A percentile compares a stretch with the other conserved stretches of the same genome.
These are phyloP conservation scores for Coccomyxa subellipsoidea DNA, from an alignment of 163 green algal genomes.

Conservation along the genomic window DNA sequence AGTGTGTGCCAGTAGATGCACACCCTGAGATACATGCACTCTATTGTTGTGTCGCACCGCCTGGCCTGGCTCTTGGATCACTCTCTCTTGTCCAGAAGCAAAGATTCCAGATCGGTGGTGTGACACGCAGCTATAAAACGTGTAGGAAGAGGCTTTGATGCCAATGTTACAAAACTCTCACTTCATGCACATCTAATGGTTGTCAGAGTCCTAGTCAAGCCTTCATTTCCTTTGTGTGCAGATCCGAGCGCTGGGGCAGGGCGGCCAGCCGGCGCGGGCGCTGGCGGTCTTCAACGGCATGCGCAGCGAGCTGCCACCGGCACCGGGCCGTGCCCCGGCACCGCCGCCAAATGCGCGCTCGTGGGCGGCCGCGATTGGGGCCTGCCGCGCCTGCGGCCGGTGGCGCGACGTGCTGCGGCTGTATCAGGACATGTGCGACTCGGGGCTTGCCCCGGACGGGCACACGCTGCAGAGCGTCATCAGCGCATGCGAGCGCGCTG, in stretches of 20 bases:
- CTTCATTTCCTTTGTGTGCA: background rate
- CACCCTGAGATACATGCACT: too few species aligned
- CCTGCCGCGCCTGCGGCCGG: background rate
- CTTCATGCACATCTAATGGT: background rate
- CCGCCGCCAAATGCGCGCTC: background rate
- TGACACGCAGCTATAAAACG: too few species aligned
- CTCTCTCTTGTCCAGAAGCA: too few species aligned
- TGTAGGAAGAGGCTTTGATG: too few species aligned
- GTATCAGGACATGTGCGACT: background rate
- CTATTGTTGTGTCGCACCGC: too few species aligned
- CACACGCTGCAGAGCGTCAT: background rate
- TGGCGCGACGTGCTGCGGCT: background rate
- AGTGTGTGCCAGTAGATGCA: too few species aligned
- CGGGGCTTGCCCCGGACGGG: background rate
- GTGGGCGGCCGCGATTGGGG: background rate
- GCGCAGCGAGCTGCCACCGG: background rate
- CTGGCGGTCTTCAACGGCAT: background rate
- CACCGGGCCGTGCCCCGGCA: background rate
- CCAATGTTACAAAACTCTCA: too few species aligned
- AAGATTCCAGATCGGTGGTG: too few species aligned
- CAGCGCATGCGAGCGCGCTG: conserved; percentile 3
- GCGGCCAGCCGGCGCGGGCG: background rate
- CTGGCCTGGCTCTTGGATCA: too few species aligned
- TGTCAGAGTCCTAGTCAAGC: too few species aligned
- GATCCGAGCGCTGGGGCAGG: background rate